Evolutionary conservation across 2,329 filamentous ascomycete species (phyloP).

Genomic region (Calonectria naviculata): DNA sequence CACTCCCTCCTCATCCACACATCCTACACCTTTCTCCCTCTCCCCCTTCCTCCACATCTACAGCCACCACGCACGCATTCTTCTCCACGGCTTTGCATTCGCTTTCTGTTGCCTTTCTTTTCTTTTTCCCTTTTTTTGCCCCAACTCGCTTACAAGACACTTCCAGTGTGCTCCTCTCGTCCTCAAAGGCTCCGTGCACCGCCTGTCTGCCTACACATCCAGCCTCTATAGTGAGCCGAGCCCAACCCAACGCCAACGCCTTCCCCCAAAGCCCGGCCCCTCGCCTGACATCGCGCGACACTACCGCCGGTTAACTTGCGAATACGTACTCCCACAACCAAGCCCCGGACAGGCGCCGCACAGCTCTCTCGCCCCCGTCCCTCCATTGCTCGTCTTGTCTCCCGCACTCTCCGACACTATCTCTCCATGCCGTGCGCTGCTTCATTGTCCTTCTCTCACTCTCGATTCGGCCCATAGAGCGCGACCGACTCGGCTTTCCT

Average conservation of each 20-base stretch:
- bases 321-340: constrained; percentile 23
- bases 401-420: constrained; percentile 11
- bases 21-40: neutral
- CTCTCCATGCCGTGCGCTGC: constrained; percentile 20
- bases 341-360: constrained; percentile 12
- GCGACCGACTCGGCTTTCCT: constrained; percentile 9
- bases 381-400: constrained; percentile 8
- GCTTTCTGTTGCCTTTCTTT: neutral
- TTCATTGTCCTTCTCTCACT: constrained; percentile 10
- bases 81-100: neutral
- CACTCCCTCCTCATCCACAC: constrained; percentile 3
- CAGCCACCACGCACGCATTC: neutral
- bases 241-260: constrained; percentile 20
- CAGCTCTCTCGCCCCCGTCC: constrained; percentile 19
- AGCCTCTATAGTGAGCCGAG: constrained; percentile 19
- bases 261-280: constrained; percentile 10
- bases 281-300: constrained; percentile 26
- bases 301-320: constrained; percentile 19
- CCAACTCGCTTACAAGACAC: constrained; percentile 7
- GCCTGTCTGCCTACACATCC: neutral
- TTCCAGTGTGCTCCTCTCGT: constrained; percentile 1
- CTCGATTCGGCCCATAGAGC: constrained; percentile 17
- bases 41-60: neutral
- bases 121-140: neutral
- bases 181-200: constrained; percentile 8